Conservation (phyloP, 2,329 filamentous ascomycete genomes). For the Ceratocystis lukuohia region DNA sequence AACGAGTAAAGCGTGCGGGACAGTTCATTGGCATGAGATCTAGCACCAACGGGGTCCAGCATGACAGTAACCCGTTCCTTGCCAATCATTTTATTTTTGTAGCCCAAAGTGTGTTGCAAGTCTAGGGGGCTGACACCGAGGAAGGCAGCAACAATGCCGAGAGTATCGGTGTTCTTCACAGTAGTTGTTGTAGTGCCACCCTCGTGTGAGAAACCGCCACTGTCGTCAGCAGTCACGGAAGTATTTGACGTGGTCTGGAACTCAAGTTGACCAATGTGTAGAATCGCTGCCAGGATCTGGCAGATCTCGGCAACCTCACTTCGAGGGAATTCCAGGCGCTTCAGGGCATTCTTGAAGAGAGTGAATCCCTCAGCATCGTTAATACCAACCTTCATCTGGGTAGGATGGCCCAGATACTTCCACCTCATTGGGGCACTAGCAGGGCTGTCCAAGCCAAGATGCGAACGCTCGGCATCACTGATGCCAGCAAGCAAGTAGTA, state of each 20-base stretch:
- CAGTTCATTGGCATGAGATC: conserved; percentile 84
- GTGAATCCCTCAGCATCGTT: conserved; percentile 94
- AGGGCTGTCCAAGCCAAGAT: conserved; percentile 52
- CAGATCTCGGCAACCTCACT: conserved; percentile 94
- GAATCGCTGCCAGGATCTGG: conserved; percentile 79
- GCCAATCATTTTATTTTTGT: conserved; percentile 93
- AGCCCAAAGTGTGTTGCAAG: conserved; percentile 76
- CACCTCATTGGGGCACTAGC: conserved; percentile 58
- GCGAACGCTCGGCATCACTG: conserved; percentile 75
- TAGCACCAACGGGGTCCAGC: conserved; percentile 82
- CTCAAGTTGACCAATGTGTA: conserved; percentile 96
- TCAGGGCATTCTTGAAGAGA: conserved; percentile 88
- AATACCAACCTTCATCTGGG: conserved; percentile 91
- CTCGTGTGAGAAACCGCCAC: conserved; percentile 91
- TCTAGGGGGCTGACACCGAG: conserved; percentile 70
- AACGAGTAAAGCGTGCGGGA: conserved; percentile 88
- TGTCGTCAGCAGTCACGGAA: conserved; percentile 69
- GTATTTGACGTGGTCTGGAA: conserved; percentile 76
- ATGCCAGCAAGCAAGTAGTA: conserved; percentile 94
- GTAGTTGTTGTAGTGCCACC: conserved; percentile 73
- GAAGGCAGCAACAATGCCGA: conserved; percentile 83
- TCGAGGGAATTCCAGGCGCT: conserved; percentile 86
- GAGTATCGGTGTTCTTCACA: conserved; percentile 85
- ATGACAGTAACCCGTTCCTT: conserved; percentile 97
- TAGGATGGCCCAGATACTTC: conserved; percentile 92